phyloP scores from a whole-genome alignment of 345 rosid species.

The Pugionium dolabratum region DNA sequence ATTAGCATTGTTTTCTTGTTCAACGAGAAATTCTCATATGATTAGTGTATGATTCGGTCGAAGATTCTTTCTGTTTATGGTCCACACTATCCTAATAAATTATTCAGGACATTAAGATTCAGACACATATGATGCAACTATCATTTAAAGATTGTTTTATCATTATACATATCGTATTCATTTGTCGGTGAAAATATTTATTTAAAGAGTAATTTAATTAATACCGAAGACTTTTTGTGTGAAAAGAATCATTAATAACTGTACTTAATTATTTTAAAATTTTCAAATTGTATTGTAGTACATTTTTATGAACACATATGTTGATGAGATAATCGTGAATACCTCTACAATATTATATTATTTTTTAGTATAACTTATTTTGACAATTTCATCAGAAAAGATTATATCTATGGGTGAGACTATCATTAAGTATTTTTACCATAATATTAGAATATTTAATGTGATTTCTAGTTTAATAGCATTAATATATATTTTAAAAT shows the following conservation, averaged over 20 bases:
- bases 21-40: constrained; percentile 27
- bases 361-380: too few species aligned
- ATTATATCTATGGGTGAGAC: too few species aligned
- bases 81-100: constrained; percentile 23
- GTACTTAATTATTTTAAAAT: constrained; percentile 14
- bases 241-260: constrained; percentile 29
- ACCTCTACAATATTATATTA: too few species aligned
- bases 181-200: constrained; percentile 23
- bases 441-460: too few species aligned
- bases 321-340: too few species aligned
- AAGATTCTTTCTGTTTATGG: constrained; percentile 28
- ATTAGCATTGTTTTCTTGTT: constrained; percentile 1
- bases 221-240: constrained; percentile 32
- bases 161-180: background rate
- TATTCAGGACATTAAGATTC: constrained; percentile 23
- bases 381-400: too few species aligned
- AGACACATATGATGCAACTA: constrained; percentile 18
- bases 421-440: too few species aligned
- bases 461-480: too few species aligned
- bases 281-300: background rate
- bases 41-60: constrained; percentile 32
- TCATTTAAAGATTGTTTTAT: constrained; percentile 18
- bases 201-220: background rate
- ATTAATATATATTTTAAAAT: too few species aligned
- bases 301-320: too few species aligned